These are phyloP conservation scores for Whalleya microplaca DNA, from an alignment of 2,329 filamentous ascomycete genomes.

Conservation along the genomic window DNA sequence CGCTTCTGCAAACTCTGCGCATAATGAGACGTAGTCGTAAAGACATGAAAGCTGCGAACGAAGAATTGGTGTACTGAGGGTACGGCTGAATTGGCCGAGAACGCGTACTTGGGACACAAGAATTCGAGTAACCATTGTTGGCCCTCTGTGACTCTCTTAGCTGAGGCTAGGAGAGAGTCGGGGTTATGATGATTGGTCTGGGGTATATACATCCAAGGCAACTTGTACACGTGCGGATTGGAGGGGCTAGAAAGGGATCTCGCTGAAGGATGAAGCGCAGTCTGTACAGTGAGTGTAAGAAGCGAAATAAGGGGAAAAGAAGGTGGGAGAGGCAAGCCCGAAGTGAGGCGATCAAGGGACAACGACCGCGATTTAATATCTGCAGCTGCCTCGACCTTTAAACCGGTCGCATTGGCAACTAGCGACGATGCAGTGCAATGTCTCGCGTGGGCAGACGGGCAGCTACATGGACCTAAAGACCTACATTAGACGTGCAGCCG, in stretches of 20 bases:
- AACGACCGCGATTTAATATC: slow-evolving; percentile 23
- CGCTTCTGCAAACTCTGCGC: slow-evolving; percentile 19
- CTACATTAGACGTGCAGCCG: slow-evolving; percentile 18
- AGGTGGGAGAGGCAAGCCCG: slow-evolving; percentile 12
- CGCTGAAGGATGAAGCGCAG: slow-evolving; percentile 16
- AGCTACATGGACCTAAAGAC: slow-evolving; percentile 14
- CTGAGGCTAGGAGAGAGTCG: slow-evolving; percentile 13
- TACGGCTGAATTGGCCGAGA: slow-evolving; percentile 8
- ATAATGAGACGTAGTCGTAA: slow-evolving; percentile 7
- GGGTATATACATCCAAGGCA: slow-evolving; percentile 26
- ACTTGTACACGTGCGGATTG: slow-evolving; percentile 10
- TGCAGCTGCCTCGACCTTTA: slow-evolving; percentile 12
- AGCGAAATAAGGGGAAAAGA: slow-evolving; percentile 8
- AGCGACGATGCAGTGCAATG: slow-evolving; percentile 17
- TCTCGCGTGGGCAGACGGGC: slow-evolving; percentile 23
- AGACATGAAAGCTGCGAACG: slow-evolving; percentile 1
- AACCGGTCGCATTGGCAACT: slow-evolving; percentile 25
- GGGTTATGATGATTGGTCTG: slow-evolving; percentile 10
- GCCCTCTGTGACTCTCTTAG: slow-evolving; percentile 9
- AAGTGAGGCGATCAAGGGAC: slow-evolving; percentile 12
- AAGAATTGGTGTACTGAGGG: slow-evolving; percentile 4
- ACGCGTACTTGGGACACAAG: slow-evolving; percentile 3
- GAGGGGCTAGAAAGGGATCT: slow-evolving; percentile 10
- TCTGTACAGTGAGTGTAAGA: slow-evolving; percentile 17
- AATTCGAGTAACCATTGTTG: slow-evolving; percentile 5